Conservation (phyloP, 495 filamentous ascomycete species). For the Cudoniella acicularis region DNA sequence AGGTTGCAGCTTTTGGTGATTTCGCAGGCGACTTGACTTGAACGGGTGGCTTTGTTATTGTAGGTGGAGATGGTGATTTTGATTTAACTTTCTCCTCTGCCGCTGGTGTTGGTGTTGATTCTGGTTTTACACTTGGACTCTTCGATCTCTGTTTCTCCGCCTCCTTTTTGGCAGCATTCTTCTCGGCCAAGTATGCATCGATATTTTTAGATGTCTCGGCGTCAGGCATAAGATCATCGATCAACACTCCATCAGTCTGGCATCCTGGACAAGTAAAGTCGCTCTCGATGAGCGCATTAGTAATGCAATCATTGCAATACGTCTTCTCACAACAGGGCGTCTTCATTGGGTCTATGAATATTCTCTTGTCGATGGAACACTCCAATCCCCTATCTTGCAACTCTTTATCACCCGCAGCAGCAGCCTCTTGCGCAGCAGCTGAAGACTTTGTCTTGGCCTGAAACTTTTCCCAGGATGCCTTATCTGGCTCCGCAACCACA, state of each 20-base stretch:
- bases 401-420: slow-evolving; percentile 70
- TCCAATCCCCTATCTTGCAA: slow-evolving; percentile 82
- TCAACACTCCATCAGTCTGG: slow-evolving; percentile 80
- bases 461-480: slow-evolving; percentile 92
- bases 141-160: slow-evolving; percentile 62
- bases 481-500: slow-evolving; percentile 91
- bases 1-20: too few relatives aligned
- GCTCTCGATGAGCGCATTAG: slow-evolving; percentile 93
- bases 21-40: slow-evolving; percentile 39
- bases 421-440: slow-evolving; percentile 69
- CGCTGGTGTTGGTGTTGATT: slow-evolving; percentile 5
- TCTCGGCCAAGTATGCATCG: slow-evolving; percentile 72
- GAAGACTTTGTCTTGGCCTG: slow-evolving; percentile 88
- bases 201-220: slow-evolving; percentile 73
- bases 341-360: slow-evolving; percentile 96
- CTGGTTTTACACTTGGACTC: slow-evolving; percentile 37
- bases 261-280: slow-evolving; percentile 95
- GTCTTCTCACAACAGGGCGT: slow-evolving; percentile 96
- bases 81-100: slow-evolving; percentile 12
- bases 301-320: slow-evolving; percentile 98
- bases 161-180: slow-evolving; percentile 43
- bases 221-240: slow-evolving; percentile 85
- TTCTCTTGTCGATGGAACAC: slow-evolving; percentile 91
- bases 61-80: slow-evolving; percentile 21
- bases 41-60: slow-evolving; percentile 17